phyloP scores from a whole-genome alignment of 1,284 basidiomycete genomes.

The Tylopilus orsonianus region DNA sequence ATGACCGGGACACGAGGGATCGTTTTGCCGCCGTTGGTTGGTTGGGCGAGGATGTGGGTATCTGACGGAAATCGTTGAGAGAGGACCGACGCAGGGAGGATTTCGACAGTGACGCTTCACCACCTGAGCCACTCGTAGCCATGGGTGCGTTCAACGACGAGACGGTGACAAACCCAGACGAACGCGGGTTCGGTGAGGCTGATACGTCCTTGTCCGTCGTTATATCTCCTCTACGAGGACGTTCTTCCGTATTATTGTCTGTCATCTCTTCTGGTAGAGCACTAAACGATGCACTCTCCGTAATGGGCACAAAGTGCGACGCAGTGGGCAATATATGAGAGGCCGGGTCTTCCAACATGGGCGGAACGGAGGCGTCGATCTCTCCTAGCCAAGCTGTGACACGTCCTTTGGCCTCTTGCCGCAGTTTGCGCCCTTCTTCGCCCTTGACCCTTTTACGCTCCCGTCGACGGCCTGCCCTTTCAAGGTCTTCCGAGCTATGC shows the following conservation, averaged over 20 bases:
- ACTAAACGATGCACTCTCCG: constrained; percentile 25
- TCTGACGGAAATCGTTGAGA: constrained; percentile 22
- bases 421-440: constrained; percentile 39
- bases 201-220: constrained; percentile 28
- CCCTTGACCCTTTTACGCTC: constrained; percentile 30
- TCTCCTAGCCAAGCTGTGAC: constrained; percentile 74
- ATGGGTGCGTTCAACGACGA: constrained; percentile 42
- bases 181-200: constrained; percentile 61
- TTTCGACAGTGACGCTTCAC: constrained; percentile 7
- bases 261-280: constrained; percentile 15
- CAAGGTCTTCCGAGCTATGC: constrained; percentile 33
- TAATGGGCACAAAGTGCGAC: constrained; percentile 26
- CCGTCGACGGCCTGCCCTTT: constrained; percentile 30
- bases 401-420: constrained; percentile 61
- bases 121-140: constrained; percentile 1
- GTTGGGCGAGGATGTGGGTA: constrained; percentile 4
- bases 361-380: constrained; percentile 52
- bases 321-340: constrained; percentile 23
- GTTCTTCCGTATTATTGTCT: constrained; percentile 6
- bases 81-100: constrained; percentile 27
- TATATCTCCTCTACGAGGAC: background rate
- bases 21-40: background rate
- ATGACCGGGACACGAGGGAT: constrained; percentile 9
- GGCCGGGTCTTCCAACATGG: constrained; percentile 23
- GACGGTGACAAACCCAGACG: constrained; percentile 71